Evolutionary conservation across 2,329 filamentous ascomycete genomes (phyloP), one percentile per base, ranked within the genome.

Genomic region (Myriosclerotinia scirpicola): DNA sequence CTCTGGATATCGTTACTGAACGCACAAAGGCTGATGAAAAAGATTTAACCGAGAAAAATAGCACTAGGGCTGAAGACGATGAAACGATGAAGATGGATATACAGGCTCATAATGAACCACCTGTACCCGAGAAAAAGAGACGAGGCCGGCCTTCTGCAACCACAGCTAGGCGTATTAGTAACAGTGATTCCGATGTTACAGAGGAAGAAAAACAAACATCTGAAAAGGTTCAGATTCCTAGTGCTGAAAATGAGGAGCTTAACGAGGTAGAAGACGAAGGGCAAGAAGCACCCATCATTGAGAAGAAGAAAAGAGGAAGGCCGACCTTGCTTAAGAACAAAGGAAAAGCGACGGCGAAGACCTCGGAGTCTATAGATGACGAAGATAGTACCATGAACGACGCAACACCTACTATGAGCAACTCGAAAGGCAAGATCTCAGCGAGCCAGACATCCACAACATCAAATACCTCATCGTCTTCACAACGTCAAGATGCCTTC

Each of bases 401-500:
- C 0, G 12, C 11, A 7, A 46, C 1, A 38, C 38, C 62, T 5
- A n/a, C 12, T 11, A 26, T 4, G 5, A 6, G 20, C 26, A 46
- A 14, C 40, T 22, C n/a, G n/a, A 59, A 34, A 22, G 20, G 12
- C 11, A 38, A 50, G n/a, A 11, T 34, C 22, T 30, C 53, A 12
- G 53, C 8, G 42, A 59, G n/a, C 17, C 42, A 42, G 11, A 2
- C n/a, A n/a, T 40, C 63, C 9, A 50, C 12, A n/a, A 59, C 34
- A 20, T 30, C 40, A 48, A 48, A 36, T 3, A 38, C 11, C 36
- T 30, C 36, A 3, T 34, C 53, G 1, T 36, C 53, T 15, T 68
- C 67, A 9, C 70, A 70, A 40, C 68, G 61, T 20, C 71, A 74
- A 58, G 71, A 75, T 54, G 62, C 71, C 5, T 50, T 75, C 36